phyloP scores from a whole-genome alignment of 2,329 filamentous ascomycete species.

The Pestalotiopsis sp. region DNA sequence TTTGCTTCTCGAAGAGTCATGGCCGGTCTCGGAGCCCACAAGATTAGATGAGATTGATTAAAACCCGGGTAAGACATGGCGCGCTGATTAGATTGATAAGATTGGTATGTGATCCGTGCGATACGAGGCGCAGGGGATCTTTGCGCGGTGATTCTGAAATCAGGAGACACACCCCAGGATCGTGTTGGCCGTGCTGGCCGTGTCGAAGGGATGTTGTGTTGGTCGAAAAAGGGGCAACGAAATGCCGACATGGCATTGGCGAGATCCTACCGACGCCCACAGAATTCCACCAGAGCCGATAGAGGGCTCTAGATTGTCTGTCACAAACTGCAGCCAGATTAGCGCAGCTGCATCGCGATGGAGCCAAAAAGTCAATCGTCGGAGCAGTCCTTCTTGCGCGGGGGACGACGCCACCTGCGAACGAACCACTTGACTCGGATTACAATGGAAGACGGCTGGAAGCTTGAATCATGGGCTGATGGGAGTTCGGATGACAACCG shows the following conservation, averaged over 20 bases:
- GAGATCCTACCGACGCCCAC: not conserved
- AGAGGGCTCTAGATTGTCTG: not conserved
- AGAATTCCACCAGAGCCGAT: not conserved
- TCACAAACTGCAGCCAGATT: not conserved
- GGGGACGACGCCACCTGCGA: not conserved
- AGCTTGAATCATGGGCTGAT: not conserved
- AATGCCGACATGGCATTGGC: not conserved
- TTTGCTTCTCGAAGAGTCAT: not conserved
- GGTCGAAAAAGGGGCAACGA: not conserved
- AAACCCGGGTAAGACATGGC: slow-evolving; percentile 10
- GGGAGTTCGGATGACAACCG: slow-evolving; percentile 1
- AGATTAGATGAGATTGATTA: slow-evolving; percentile 32
- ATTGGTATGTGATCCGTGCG: slow-evolving; percentile 22
- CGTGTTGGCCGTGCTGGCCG: not conserved
- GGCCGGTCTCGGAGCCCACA: slow-evolving; percentile 21
- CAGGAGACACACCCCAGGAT: not conserved
- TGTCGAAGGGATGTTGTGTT: not conserved
- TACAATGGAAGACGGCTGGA: not conserved
- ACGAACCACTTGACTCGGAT: slow-evolving; percentile 4
- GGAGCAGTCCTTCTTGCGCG: not conserved
- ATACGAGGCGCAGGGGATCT: not conserved
- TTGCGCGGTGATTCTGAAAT: not conserved
- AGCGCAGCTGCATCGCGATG: slow-evolving; percentile 2
- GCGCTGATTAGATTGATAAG: slow-evolving; percentile 30
- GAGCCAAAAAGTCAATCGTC: not conserved